Evolutionary conservation across 257 asterid genomes (phyloP), one percentile per base, ranked within the genome.

Genomic region (Coffea canephora): DNA sequence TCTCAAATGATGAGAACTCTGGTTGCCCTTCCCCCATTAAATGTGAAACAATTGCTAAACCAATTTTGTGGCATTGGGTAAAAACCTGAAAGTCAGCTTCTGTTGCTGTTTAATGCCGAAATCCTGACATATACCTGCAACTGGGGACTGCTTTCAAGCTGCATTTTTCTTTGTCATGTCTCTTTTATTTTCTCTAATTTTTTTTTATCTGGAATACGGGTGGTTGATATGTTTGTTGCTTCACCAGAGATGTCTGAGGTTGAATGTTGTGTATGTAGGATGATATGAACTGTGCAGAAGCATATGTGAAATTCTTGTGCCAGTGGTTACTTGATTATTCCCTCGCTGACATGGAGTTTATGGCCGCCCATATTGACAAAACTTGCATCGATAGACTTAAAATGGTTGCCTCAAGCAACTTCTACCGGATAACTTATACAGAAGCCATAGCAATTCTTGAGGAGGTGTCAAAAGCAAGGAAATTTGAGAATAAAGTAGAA

Each of bases 251-350:
- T 52, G 73, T n/a, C 79, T 80, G 80, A 57, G 18, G 8, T 19
- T 48, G 12, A 8, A 14, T 61, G 27, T 54, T 43, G 67, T 85
- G 67, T 85, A 61, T 91, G 84, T 83, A 96, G 98, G 97, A 96
- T 84, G 99, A 89, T 77, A 96, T 96, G 99, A 92, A 96, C 87
- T 96, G 99, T 78, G 99, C 99, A 45, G 99, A 96, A 88, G 98
- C 96, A 27, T 96, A 96, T 73, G 99, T 96, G 78, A 87, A 82
- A 77, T 96, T 88, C 80, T 93, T 94, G 41, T 94, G 98, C 80
- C 95, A 88, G 84, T 96, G 97, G 97, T 82, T 94, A 76, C 98
- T 96, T 67, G 99, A 94, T 85, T 74, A 96, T 74, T 96, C 97
- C 91, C 86, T 85, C 41, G 98, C 92, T 77, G 99, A 96, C 84